A percentile compares a stretch with the other conserved stretches of the same genome.
These are phyloP conservation scores for Entophlyctis luteolus DNA, from an alignment of 192 early-diverging fungal genomes.

Conservation along the genomic window DNA sequence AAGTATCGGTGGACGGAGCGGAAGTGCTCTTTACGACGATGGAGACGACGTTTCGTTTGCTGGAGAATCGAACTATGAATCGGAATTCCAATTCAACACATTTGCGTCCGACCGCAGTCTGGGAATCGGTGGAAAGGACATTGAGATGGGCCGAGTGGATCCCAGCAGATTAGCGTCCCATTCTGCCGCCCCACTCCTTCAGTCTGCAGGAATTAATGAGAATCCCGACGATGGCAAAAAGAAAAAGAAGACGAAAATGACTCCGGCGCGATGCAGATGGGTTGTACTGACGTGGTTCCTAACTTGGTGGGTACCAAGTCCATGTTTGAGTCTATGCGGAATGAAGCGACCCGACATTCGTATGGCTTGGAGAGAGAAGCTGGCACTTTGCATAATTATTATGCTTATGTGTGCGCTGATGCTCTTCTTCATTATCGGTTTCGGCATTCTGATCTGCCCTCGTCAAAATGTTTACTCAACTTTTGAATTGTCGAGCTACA, in stretches of 20 bases:
- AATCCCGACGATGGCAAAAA: constrained; percentile 3
- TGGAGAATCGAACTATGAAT: constrained; percentile 32
- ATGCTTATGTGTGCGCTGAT: constrained; percentile 68
- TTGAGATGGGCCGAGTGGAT: constrained; percentile 31
- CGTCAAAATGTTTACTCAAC: constrained; percentile 53
- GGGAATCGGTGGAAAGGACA: neutral
- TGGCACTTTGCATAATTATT: constrained; percentile 76
- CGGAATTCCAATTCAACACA: constrained; percentile 25
- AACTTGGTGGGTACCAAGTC: constrained; percentile 79
- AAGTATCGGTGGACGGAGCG: neutral
- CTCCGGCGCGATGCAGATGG: constrained; percentile 59
- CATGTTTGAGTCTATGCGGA: constrained; percentile 53
- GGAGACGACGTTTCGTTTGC: constrained; percentile 5
- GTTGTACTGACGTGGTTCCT: constrained; percentile 73
- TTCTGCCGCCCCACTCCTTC: neutral
- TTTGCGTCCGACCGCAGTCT: no score
- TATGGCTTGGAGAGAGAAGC: constrained; percentile 95
- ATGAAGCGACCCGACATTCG: constrained; percentile 87
- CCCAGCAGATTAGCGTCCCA: neutral
- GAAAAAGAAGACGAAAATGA: constrained; percentile 37
- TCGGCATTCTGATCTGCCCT: constrained; percentile 81
- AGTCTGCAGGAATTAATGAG: neutral
- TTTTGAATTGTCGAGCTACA: constrained; percentile 32
- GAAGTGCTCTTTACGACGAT: constrained; percentile 14
- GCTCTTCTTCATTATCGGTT: constrained; percentile 83